Percentiles rank a stretch among this genome's conserved stretches.
These are phyloP conservation scores for Blastobotrys proliferans DNA, from an alignment of 1,139 yeast genomes.

Conservation along the genomic window DNA sequence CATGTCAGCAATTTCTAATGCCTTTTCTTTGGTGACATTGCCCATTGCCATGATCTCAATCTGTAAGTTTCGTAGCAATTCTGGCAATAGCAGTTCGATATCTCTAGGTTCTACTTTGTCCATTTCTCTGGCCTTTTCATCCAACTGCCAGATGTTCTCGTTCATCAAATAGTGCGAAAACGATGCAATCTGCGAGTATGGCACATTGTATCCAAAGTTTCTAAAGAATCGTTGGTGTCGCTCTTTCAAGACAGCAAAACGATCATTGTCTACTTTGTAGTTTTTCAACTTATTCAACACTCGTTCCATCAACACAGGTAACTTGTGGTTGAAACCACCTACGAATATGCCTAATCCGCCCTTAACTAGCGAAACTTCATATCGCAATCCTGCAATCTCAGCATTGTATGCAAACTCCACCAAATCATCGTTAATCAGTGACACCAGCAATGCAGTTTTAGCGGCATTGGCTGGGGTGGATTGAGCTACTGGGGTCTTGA, in stretches of 20 bases:
- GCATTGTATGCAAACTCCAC: constrained; percentile 82
- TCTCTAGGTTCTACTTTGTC: constrained; percentile 48
- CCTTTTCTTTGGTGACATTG: constrained; percentile 58
- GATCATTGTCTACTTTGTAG: constrained; percentile 49
- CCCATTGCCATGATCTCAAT: constrained; percentile 77
- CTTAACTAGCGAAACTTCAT: constrained; percentile 54
- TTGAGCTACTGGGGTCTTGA: constrained; percentile 61
- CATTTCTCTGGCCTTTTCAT: constrained; percentile 56
- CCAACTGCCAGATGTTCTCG: constrained; percentile 63
- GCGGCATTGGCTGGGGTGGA: constrained; percentile 55
- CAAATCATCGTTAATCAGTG: constrained; percentile 68
- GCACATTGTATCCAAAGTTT: constrained; percentile 71
- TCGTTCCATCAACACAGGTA: constrained; percentile 56
- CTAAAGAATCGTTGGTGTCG: constrained; percentile 57
- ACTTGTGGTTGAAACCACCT: constrained; percentile 80
- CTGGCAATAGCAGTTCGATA: constrained; percentile 45
- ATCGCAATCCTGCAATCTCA: constrained; percentile 69
- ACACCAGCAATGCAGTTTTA: constrained; percentile 58
- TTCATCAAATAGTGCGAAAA: constrained; percentile 60
- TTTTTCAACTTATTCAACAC: constrained; percentile 51
- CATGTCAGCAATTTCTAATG: constrained; percentile 45
- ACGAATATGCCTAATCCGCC: constrained; percentile 69
- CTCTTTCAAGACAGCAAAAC: constrained; percentile 66
- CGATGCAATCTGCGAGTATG: constrained; percentile 64
- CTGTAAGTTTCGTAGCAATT: constrained; percentile 45